Base-by-base conservation (phyloP, 148 eudicot species). In the Vaccinium vitisidaea region DNA sequence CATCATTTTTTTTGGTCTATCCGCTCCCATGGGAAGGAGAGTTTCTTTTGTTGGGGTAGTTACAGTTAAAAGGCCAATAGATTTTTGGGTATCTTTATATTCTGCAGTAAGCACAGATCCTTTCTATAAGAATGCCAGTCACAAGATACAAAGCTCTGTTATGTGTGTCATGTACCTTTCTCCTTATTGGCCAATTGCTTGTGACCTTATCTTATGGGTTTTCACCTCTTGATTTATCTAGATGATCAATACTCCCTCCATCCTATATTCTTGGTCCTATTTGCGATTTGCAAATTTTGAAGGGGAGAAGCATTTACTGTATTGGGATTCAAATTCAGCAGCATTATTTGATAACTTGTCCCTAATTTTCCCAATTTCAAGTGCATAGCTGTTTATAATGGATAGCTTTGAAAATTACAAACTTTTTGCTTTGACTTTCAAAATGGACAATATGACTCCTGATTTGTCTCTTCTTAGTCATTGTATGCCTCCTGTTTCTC, bases 101-200 rank as follows among this genome's bases (percentile, higher is more conserved):
- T 43, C 2, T 21, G 79, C 53, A 4, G 25, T 75, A 46, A 43
- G 79, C 79, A 19, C 15, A 3, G 1, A 18, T 75, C 27, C 12
- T 46, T 75, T 75, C 52, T 8, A 69, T 25, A 23, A 69, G 36
- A 69, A 69, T 69, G 39, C 4, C 79, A 16, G 53, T 21, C 50
- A 46, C 25, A 8, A 43, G 79, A 75, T 75, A 18, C 46, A 10
- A 19, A 6, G 25, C 25, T 6, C 65, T 59, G 23, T 59, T 21
- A 59, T 59, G 25, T 59, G 25, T 59, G 65, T 75, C 79, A 75
- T 46, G 25, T 75, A 75, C 79, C 25, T 75, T 46, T 75, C 79
- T 71, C 21, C 79, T 75, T 13, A 18, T 75, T 46, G 53, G 54
- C 53, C n/a, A 21, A 75, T 75, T 75, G 18, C 23, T 75, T 6